A percentile compares a stretch with the other conserved stretches of the same genome.
Evolutionary conservation across 441 rosid genomes (phyloP).

Genomic region (Pelargonium cotyledonis): DNA sequence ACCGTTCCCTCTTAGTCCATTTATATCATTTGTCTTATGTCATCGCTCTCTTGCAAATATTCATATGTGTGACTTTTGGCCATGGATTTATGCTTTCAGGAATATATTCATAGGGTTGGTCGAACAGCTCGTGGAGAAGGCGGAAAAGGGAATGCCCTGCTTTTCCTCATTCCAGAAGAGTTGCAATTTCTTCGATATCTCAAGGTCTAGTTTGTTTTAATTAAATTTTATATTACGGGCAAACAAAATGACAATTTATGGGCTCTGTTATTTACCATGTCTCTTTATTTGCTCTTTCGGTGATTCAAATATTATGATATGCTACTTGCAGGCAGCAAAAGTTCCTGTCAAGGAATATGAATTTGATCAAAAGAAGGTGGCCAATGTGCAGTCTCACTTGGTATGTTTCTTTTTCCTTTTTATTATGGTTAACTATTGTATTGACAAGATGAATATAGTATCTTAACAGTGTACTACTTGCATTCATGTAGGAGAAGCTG

Average conservation of each 20-base stretch:
- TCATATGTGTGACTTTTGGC: background rate
- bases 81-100: conserved; percentile 40
- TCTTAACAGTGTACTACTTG: conserved; percentile 12
- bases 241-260: background rate
- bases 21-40: background rate
- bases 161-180: conserved; percentile 91
- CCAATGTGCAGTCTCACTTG: conserved; percentile 81
- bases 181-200: conserved; percentile 78
- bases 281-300: background rate
- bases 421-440: conserved; percentile 1
- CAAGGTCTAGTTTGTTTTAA: conserved; percentile 38
- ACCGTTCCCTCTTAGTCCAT: conserved; percentile 3
- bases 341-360: conserved; percentile 93
- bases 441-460: background rate
- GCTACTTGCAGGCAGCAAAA: conserved; percentile 60
- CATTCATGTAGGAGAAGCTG: conserved; percentile 66
- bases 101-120: conserved; percentile 95
- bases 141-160: conserved; percentile 87
- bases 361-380: conserved; percentile 70
- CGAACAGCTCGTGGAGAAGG: conserved; percentile 99
- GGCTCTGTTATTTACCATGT: background rate
- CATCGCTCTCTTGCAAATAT: conserved; percentile 13
- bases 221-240: background rate
- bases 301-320: conserved; percentile 11
- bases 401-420: conserved; percentile 33